These are phyloP conservation scores for Apiotrichum domesticum DNA, from an alignment of 1,284 basidiomycete species.

Conservation along the genomic window DNA sequence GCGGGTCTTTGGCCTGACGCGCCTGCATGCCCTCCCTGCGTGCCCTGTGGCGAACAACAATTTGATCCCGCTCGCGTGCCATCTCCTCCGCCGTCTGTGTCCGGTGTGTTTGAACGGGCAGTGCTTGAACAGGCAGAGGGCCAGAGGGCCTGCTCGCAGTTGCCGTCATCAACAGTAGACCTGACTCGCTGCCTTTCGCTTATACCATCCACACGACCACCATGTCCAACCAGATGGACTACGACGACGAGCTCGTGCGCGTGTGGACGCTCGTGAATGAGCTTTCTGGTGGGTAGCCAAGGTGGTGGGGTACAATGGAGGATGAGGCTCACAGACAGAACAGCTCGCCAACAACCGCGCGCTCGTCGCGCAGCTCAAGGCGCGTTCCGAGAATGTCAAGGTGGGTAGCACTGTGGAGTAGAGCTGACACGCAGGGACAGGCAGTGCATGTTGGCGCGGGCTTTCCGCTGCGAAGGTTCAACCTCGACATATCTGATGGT, in stretches of 20 bases:
- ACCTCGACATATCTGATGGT: constrained; percentile 88
- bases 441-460: constrained; percentile 71
- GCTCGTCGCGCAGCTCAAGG: constrained; percentile 64
- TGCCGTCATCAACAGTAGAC: too few species aligned
- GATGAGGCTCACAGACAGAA: constrained; percentile 50
- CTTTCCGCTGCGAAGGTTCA: constrained; percentile 79
- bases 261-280: constrained; percentile 75
- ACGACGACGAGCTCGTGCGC: constrained; percentile 63
- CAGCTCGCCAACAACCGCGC: constrained; percentile 83
- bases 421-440: constrained; percentile 60
- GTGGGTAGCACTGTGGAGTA: constrained; percentile 62
- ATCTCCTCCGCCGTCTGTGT: too few species aligned
- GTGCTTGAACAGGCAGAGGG: too few species aligned
- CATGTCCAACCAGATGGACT: constrained; percentile 26
- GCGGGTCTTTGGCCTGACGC: too few species aligned
- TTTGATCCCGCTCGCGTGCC: too few species aligned
- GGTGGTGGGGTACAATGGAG: background rate
- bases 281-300: constrained; percentile 48
- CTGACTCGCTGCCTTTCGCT: too few species aligned
- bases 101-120: too few species aligned
- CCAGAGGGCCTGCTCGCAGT: too few species aligned
- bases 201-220: background rate
- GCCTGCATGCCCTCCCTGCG: too few species aligned
- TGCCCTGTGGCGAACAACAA: too few species aligned
- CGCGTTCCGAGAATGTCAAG: constrained; percentile 72